Percentiles rank a stretch among this genome's conserved stretches.
Evolutionary conservation across 805 yeast genomes (phyloP).

Genomic region (Cephaloascus fragrans): DNA sequence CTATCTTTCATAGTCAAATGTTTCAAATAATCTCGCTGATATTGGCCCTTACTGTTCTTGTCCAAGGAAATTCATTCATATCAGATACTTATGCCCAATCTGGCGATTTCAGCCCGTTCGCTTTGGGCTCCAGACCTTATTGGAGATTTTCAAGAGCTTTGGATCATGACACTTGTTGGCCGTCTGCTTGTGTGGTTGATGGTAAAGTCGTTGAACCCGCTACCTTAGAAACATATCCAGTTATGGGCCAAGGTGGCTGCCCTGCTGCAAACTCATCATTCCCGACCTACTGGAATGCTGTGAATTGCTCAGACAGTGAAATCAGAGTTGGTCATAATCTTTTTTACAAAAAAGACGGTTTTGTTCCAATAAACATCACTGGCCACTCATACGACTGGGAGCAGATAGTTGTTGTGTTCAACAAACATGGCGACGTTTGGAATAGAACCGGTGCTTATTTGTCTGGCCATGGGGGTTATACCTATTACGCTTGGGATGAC

Average conservation of each 20-base stretch:
- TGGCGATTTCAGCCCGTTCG: not conserved
- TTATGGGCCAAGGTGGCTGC: conserved; percentile 1
- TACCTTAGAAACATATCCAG: not conserved
- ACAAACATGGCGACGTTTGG: not conserved
- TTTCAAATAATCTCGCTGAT: no score
- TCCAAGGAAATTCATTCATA: not conserved
- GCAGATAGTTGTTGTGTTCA: not conserved
- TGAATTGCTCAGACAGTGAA: not conserved
- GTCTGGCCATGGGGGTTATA: not conserved
- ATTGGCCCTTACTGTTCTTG: not conserved
- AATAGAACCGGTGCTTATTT: not conserved
- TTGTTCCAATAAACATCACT: not conserved
- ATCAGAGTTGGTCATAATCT: not conserved
- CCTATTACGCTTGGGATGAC: not conserved
- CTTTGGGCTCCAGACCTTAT: not conserved
- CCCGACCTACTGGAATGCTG: not conserved
- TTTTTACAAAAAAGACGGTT: conserved; percentile 1
- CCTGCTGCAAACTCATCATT: not conserved
- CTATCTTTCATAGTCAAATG: no score
- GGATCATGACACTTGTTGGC: conserved; percentile 1
- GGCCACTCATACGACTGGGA: conserved; percentile 1
- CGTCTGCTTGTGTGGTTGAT: not conserved
- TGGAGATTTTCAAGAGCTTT: not conserved
- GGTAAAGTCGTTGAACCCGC: not conserved
- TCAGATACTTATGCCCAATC: not conserved